Percentiles rank a stretch among this genome's conserved stretches.
phyloP scores from a whole-genome alignment of 768 basidiomycete genomes.

The Calocera viscosa region DNA sequence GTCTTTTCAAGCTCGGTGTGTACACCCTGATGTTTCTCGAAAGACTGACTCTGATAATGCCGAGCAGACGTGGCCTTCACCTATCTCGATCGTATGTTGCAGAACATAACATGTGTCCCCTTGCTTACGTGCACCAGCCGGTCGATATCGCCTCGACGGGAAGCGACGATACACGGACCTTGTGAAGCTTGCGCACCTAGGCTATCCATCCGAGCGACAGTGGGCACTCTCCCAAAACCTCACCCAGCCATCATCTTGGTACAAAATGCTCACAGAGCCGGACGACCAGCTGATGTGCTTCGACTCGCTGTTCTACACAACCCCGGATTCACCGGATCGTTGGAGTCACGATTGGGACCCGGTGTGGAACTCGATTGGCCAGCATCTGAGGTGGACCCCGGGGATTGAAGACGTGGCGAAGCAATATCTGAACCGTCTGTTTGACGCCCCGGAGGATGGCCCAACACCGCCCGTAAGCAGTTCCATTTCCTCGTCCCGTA shows the following conservation, averaged over 20 bases:
- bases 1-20: not conserved
- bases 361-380: constrained; percentile 11
- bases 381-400: constrained; percentile 3
- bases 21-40: not conserved
- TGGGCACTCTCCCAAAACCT: constrained; percentile 6
- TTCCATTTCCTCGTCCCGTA: not conserved
- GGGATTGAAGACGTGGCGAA: constrained; percentile 5
- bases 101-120: not conserved
- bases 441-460: constrained; percentile 1
- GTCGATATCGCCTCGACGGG: too few relatives aligned
- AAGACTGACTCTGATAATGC: not conserved
- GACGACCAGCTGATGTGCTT: constrained; percentile 13
- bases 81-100: not conserved
- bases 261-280: not conserved
- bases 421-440: constrained; percentile 9
- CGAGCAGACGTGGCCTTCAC: not conserved
- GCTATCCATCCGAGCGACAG: constrained; percentile 8
- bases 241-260: not conserved
- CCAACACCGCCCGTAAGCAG: not conserved
- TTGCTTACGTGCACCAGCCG: not conserved
- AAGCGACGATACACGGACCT: too few relatives aligned
- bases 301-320: constrained; percentile 11
- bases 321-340: not conserved
- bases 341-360: constrained; percentile 12
- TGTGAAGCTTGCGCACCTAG: constrained; percentile 3